Conservation (phyloP, 2,329 filamentous ascomycete genomes). For the Nothopassalora personata region DNA sequence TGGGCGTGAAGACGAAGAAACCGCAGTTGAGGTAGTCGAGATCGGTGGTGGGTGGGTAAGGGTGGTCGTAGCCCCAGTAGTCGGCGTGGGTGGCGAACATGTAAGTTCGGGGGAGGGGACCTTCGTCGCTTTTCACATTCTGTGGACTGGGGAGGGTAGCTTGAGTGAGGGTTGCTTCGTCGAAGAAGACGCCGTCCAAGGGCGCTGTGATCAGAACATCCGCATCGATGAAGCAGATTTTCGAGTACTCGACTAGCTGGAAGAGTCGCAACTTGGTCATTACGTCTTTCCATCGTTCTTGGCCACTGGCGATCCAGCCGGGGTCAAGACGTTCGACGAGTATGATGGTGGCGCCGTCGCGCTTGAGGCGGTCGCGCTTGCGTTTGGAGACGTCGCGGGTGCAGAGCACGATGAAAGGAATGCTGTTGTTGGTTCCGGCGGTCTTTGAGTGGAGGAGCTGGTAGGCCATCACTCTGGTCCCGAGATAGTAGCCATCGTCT, state of each 20-base stretch:
- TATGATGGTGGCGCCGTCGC: conserved; percentile 35
- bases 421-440: conserved; percentile 32
- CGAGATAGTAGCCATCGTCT: conserved; percentile 35
- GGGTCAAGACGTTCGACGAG: conserved; percentile 30
- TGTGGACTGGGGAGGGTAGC: conserved; percentile 23
- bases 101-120: conserved; percentile 35
- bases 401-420: conserved; percentile 37
- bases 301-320: conserved; percentile 28
- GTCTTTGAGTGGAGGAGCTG: conserved; percentile 35
- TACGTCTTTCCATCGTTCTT: conserved; percentile 32
- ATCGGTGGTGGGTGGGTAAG: conserved; percentile 28
- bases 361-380: conserved; percentile 33
- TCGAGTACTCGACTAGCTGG: conserved; percentile 30
- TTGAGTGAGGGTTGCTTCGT: conserved; percentile 33
- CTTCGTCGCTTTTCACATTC: conserved; percentile 31
- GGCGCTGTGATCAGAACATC: conserved; percentile 30
- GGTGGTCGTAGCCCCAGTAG: conserved; percentile 30
- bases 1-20: conserved; percentile 37
- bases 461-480: conserved; percentile 34
- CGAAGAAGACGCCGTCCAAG: conserved; percentile 31
- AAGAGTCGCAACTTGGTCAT: conserved; percentile 36
- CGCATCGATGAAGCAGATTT: conserved; percentile 35
- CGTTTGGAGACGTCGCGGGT: conserved; percentile 32
- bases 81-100: conserved; percentile 37
- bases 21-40: conserved; percentile 33